A percentile compares a stretch with the other conserved stretches of the same genome.
Evolutionary conservation across 1,284 basidiomycete genomes (phyloP).

Genomic region (Apiotrichum akiyoshidainum): DNA sequence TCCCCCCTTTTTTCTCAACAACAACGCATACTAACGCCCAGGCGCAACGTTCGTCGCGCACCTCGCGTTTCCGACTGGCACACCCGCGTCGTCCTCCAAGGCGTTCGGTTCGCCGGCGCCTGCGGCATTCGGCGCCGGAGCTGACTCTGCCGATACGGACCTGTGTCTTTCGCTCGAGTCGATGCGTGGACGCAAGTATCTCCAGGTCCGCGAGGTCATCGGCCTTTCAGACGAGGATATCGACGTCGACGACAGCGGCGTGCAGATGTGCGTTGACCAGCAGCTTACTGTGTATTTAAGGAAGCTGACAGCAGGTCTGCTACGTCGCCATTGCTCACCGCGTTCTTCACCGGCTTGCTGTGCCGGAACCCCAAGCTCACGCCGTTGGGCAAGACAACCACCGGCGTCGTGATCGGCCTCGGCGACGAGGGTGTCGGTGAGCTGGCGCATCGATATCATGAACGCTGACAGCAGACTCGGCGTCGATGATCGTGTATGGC

Average conservation of each 20-base stretch:
- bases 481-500: slow-evolving; percentile 19
- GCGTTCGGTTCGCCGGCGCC: slow-evolving; percentile 19
- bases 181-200: slow-evolving; percentile 45
- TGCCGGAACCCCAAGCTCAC: slow-evolving; percentile 33
- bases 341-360: slow-evolving; percentile 40
- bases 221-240: slow-evolving; percentile 35
- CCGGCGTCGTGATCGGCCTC: slow-evolving; percentile 41
- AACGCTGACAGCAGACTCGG: slow-evolving; percentile 4
- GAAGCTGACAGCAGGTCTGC: slow-evolving; percentile 26
- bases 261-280: slow-evolving; percentile 33
- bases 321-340: slow-evolving; percentile 33
- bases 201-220: slow-evolving; percentile 40
- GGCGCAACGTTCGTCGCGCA: slow-evolving; percentile 46
- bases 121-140: slow-evolving; percentile 1
- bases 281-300: too few relatives aligned
- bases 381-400: slow-evolving; percentile 31
- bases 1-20: too few relatives aligned
- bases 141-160: slow-evolving; percentile 37
- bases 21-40: slow-evolving; percentile 12
- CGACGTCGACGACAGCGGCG: slow-evolving; percentile 34
- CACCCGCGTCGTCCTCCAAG: not conserved
- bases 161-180: slow-evolving; percentile 50
- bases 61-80: slow-evolving; percentile 24
- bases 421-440: slow-evolving; percentile 42
- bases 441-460: not conserved